Evolutionary conservation across 805 yeast genomes (phyloP).

Genomic region (Lipomyces sp.): DNA sequence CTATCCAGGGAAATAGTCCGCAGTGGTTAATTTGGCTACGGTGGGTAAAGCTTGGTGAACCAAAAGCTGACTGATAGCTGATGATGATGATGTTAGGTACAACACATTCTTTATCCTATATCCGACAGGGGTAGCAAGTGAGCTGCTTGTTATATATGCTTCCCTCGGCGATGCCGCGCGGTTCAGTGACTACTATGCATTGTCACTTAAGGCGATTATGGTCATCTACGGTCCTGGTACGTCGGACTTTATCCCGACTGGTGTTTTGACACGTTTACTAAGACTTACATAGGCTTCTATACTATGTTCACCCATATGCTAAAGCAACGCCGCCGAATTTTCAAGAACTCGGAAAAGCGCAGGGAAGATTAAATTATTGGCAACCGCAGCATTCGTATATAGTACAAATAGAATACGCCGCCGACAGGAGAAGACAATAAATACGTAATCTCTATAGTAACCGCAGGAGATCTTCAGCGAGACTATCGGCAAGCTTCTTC

Average conservation of each 20-base stretch:
- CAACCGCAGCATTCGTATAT: not conserved
- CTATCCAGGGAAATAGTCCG: conserved; percentile 63
- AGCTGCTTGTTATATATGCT: conserved; percentile 67
- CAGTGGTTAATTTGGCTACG: conserved; percentile 67
- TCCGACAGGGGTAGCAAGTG: conserved; percentile 92
- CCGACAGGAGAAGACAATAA: not conserved
- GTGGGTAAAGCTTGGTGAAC: conserved; percentile 11
- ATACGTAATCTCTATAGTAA: conserved; percentile 11
- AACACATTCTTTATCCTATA: conserved; percentile 80
- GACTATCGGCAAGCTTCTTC: conserved; percentile 43
- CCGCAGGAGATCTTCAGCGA: conserved; percentile 44
- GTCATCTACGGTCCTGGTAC: conserved; percentile 77
- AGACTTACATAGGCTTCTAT: conserved; percentile 53
- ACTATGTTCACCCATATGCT: conserved; percentile 86
- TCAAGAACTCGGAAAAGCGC: conserved; percentile 42
- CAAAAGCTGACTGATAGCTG: not conserved
- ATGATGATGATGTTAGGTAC: conserved; percentile 49
- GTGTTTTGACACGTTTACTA: too few relatives aligned
- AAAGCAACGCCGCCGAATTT: conserved; percentile 78
- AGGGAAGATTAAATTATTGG: conserved; percentile 7
- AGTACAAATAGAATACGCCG: not conserved
- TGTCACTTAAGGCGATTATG: conserved; percentile 61
- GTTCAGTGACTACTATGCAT: conserved; percentile 55
- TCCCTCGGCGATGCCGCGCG: conserved; percentile 70
- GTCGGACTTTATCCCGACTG: not conserved